Conservation (phyloP, 148 eudicot genomes). For the Selenicereus undatus region DNA sequence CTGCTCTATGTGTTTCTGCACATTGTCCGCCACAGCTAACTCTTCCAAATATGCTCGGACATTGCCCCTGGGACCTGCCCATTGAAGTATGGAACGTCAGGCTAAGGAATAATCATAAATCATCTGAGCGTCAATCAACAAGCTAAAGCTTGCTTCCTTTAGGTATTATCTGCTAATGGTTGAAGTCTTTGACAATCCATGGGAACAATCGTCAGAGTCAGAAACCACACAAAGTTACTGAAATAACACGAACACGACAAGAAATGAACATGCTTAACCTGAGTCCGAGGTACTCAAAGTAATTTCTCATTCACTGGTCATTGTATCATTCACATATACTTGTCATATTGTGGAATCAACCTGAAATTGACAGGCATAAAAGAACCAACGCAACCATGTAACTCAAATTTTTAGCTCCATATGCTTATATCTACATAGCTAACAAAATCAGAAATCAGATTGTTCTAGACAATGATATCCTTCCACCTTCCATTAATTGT, state of each 20-base stretch:
- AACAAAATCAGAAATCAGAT: not conserved
- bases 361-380: not conserved
- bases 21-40: slow-evolving; percentile 51
- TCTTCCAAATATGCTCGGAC: slow-evolving; percentile 68
- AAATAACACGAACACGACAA: not conserved
- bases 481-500: not conserved
- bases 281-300: not conserved
- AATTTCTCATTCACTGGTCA: not conserved
- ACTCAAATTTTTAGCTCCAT: not conserved
- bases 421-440: not conserved
- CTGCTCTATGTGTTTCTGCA: slow-evolving; percentile 53
- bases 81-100: not conserved
- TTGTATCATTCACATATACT: not conserved
- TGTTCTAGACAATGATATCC: not conserved
- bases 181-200: not conserved
- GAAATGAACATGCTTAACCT: not conserved
- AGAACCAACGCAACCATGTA: not conserved
- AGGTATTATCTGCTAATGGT: not conserved
- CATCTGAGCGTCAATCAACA: not conserved
- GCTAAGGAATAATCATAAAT: not conserved
- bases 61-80: slow-evolving; percentile 73
- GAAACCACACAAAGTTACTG: not conserved
- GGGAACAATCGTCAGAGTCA: not conserved
- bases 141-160: not conserved
- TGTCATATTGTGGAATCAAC: not conserved